phyloP scores from a whole-genome alignment of 164 flowering plant genomes.

The Nymphaea thermarum region DNA sequence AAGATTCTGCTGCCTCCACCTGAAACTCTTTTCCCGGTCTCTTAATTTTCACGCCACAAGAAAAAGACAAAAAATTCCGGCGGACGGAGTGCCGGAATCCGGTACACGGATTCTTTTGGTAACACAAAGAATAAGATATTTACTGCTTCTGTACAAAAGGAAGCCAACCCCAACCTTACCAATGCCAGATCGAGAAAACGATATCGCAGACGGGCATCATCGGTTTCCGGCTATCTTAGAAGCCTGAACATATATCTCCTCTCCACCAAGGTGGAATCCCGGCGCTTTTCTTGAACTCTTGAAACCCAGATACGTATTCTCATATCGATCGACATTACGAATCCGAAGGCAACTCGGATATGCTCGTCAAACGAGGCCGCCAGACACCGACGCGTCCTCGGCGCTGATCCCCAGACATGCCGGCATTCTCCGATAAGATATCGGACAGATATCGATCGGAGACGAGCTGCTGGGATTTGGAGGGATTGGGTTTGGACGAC shows the following conservation, averaged over 20 bases:
- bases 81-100: not conserved
- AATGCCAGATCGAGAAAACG: too few species aligned
- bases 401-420: conserved; percentile 55
- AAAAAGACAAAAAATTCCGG: not conserved
- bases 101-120: not conserved
- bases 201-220: too few species aligned
- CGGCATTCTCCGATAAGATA: conserved; percentile 57
- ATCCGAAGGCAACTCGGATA: conserved; percentile 43
- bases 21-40: too few species aligned
- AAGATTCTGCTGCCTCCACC: not conserved
- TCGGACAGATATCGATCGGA: conserved; percentile 76
- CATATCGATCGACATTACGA: not conserved
- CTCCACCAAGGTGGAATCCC: not conserved
- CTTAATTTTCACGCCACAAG: too few species aligned
- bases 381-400: conserved; percentile 75
- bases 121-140: not conserved
- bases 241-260: not conserved
- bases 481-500: conserved; percentile 4
- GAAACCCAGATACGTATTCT: not conserved
- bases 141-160: not conserved
- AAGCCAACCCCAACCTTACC: not conserved
- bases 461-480: conserved; percentile 19
- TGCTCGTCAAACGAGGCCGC: conserved; percentile 92
- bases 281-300: not conserved
- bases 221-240: not conserved